phyloP scores from a whole-genome alignment of 2,329 filamentous ascomycete species.

The Fusarium sulawesiense region DNA sequence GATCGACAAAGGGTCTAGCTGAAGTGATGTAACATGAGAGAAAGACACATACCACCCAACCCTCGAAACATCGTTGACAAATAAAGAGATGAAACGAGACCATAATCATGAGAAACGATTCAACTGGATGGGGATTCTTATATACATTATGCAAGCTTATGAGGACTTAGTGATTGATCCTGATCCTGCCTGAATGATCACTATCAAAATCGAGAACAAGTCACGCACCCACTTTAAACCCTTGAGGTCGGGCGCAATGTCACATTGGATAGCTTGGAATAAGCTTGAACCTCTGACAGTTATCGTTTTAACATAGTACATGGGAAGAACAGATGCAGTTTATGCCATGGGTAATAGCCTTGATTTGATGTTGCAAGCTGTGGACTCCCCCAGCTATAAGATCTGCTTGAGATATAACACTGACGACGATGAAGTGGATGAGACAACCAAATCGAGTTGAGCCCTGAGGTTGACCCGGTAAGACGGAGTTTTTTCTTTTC shows the following conservation, averaged over 20 bases:
- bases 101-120: background rate
- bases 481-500: slow-evolving; percentile 19
- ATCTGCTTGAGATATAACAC: slow-evolving; percentile 25
- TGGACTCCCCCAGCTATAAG: slow-evolving; percentile 24
- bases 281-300: slow-evolving; percentile 22
- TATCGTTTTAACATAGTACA: slow-evolving; percentile 19
- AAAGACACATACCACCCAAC: slow-evolving; percentile 12
- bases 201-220: background rate
- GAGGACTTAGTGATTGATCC: background rate
- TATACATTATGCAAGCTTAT: background rate
- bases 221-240: slow-evolving; percentile 15
- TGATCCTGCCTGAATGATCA: background rate
- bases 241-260: slow-evolving; percentile 11
- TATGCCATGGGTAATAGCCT: slow-evolving; percentile 3
- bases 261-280: background rate
- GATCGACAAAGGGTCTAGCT: slow-evolving; percentile 29
- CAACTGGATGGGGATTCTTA: slow-evolving; percentile 10
- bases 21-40: slow-evolving; percentile 33
- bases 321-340: background rate
- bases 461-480: slow-evolving; percentile 4
- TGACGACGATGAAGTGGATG: slow-evolving; percentile 33
- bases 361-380: slow-evolving; percentile 6
- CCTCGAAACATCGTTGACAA: background rate
- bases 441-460: slow-evolving; percentile 14
- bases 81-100: background rate